Evolutionary conservation across 2,329 filamentous ascomycete species (phyloP).

Genomic region (Talaromyces sp.): DNA sequence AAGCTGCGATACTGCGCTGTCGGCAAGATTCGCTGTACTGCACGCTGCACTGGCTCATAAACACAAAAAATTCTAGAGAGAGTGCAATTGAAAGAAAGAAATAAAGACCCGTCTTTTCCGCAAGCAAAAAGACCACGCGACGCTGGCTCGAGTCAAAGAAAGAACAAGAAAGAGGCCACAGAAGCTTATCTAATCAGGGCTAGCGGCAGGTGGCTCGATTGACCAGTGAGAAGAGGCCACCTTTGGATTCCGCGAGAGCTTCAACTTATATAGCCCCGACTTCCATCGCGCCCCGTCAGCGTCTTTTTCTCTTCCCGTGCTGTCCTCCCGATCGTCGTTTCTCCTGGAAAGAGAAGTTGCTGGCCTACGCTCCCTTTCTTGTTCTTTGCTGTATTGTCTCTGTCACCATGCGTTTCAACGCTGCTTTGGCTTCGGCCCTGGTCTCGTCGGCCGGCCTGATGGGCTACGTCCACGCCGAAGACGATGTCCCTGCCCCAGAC

Average conservation of each 20-base stretch:
- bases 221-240: conserved; percentile 35
- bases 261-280: conserved; percentile 24
- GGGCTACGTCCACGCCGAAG: conserved; percentile 61
- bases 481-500: conserved; percentile 51
- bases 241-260: conserved; percentile 27
- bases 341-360: conserved; percentile 9
- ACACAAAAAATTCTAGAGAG: background rate
- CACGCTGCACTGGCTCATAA: background rate
- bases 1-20: background rate
- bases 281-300: conserved; percentile 11
- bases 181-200: background rate
- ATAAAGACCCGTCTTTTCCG: background rate
- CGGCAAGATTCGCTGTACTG: background rate
- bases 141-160: background rate
- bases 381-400: conserved; percentile 11
- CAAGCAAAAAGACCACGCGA: background rate
- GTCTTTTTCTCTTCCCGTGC: conserved; percentile 15
- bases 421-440: conserved; percentile 64
- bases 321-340: conserved; percentile 12
- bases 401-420: conserved; percentile 74
- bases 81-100: background rate
- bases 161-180: background rate
- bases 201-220: background rate
- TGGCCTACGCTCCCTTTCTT: conserved; percentile 10
- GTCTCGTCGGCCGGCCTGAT: conserved; percentile 65